phyloP scores from a whole-genome alignment of 2,329 filamentous ascomycete species.

The Neonectria neomacrospora region DNA sequence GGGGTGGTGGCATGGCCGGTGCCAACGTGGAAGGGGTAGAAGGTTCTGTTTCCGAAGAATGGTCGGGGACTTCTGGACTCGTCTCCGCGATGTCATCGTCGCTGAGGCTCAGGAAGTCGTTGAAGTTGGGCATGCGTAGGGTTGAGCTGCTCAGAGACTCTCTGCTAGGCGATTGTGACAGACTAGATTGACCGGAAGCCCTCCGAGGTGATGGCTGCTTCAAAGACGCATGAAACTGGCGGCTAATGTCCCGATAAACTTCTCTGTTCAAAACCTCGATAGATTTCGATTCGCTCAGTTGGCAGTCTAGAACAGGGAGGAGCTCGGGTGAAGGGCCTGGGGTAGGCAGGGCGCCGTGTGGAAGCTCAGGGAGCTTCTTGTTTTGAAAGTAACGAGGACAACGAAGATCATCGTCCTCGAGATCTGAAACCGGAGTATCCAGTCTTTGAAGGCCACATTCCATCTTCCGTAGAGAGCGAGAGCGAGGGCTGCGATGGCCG shows the following conservation, averaged over 20 bases:
- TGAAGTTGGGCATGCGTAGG: constrained; percentile 62
- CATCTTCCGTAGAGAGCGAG: constrained; percentile 40
- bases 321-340: constrained; percentile 51
- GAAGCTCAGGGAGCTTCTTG: constrained; percentile 45
- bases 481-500: constrained; percentile 43
- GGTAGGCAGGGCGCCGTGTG: constrained; percentile 44
- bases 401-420: constrained; percentile 44
- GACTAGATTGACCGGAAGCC: constrained; percentile 47
- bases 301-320: constrained; percentile 43
- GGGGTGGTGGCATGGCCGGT: constrained; percentile 39
- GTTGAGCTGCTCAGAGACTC: constrained; percentile 49
- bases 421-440: constrained; percentile 50
- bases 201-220: constrained; percentile 41
- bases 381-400: constrained; percentile 36
- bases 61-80: constrained; percentile 34
- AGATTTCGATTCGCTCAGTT: constrained; percentile 43
- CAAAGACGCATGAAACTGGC: constrained; percentile 42
- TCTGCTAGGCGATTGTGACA: constrained; percentile 43
- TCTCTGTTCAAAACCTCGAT: constrained; percentile 45
- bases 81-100: constrained; percentile 69
- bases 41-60: constrained; percentile 23
- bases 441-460: constrained; percentile 37
- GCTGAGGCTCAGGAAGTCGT: constrained; percentile 64
- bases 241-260: constrained; percentile 42
- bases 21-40: constrained; percentile 34